phyloP scores from a whole-genome alignment of 2,329 filamentous ascomycete genomes.

The Coleophoma cylindrospora region DNA sequence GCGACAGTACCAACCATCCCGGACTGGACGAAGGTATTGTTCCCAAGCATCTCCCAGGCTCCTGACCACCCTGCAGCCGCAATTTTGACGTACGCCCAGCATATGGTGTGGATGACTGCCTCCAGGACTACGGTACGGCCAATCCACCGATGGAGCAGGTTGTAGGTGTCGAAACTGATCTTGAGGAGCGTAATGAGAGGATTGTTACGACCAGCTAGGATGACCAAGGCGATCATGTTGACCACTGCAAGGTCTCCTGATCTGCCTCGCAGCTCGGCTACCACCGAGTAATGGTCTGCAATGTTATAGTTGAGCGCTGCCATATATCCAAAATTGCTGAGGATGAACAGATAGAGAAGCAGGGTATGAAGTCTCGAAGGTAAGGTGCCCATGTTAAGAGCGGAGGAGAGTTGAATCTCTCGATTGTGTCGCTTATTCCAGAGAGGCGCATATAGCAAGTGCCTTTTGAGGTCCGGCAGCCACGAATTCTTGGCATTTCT shows the following conservation, averaged over 20 bases:
- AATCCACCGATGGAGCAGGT: slow-evolving; percentile 81
- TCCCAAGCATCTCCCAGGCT: slow-evolving; percentile 46
- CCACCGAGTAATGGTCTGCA: slow-evolving; percentile 55
- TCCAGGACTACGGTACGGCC: slow-evolving; percentile 69
- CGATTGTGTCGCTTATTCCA: slow-evolving; percentile 63
- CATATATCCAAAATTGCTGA: slow-evolving; percentile 60
- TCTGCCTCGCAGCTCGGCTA: slow-evolving; percentile 80
- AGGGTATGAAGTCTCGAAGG: slow-evolving; percentile 59
- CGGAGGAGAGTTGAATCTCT: slow-evolving; percentile 57
- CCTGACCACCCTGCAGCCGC: slow-evolving; percentile 58
- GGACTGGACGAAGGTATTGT: slow-evolving; percentile 58
- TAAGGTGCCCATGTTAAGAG: slow-evolving; percentile 56
- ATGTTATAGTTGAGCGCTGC: slow-evolving; percentile 55
- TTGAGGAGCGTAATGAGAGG: slow-evolving; percentile 76
- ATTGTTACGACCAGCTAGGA: slow-evolving; percentile 91
- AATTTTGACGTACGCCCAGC: slow-evolving; percentile 70
- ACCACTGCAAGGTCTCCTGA: slow-evolving; percentile 78
- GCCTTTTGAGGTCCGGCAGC: slow-evolving; percentile 58
- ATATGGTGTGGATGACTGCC: slow-evolving; percentile 62
- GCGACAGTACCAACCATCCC: slow-evolving; percentile 57
- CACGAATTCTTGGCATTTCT: slow-evolving; percentile 49
- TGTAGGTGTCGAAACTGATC: slow-evolving; percentile 96
- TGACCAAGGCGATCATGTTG: slow-evolving; percentile 88
- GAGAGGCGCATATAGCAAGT: slow-evolving; percentile 59
- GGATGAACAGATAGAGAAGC: slow-evolving; percentile 50